A percentile compares a stretch with the other conserved stretches of the same genome.
Evolutionary conservation across 257 asterid genomes (phyloP).

Genomic region (Pogostemon cablin): DNA sequence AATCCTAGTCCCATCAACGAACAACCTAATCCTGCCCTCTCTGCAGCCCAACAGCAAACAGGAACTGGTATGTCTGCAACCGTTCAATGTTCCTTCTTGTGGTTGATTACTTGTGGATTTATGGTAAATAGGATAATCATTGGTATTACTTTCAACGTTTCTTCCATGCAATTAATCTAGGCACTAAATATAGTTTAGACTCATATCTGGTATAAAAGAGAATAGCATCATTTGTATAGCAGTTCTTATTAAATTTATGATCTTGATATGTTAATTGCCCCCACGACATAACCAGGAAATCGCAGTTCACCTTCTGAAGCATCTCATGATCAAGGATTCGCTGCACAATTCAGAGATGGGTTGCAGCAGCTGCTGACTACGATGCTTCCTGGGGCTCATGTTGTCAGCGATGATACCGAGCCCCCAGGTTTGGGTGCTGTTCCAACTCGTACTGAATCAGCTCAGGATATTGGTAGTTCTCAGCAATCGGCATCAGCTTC

Average conservation of each 20-base stretch:
- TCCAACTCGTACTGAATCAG: conserved; percentile 38
- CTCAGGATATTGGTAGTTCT: conserved; percentile 47
- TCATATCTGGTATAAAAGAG: background rate
- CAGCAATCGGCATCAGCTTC: conserved; percentile 44
- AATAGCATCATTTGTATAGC: background rate
- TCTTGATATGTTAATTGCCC: conserved; percentile 16
- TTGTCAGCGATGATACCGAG: conserved; percentile 32
- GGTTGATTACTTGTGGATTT: conserved; percentile 2
- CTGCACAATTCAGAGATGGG: conserved; percentile 52
- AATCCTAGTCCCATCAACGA: conserved; percentile 40
- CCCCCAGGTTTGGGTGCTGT: conserved; percentile 33
- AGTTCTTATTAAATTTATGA: background rate
- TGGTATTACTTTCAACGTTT: background rate
- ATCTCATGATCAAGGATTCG: conserved; percentile 45
- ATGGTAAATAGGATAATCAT: conserved; percentile 16
- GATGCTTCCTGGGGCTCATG: conserved; percentile 54
- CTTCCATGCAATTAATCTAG: background rate
- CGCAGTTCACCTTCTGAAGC: conserved; percentile 43
- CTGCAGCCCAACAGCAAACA: conserved; percentile 46
- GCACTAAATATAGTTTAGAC: background rate
- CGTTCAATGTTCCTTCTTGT: background rate
- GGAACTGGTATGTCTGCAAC: conserved; percentile 46
- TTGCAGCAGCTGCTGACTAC: conserved; percentile 63
- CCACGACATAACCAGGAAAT: conserved; percentile 43
- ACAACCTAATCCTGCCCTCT: conserved; percentile 41